Conservation (phyloP, 805 yeast species). For the Yamadazyma sp. region DNA sequence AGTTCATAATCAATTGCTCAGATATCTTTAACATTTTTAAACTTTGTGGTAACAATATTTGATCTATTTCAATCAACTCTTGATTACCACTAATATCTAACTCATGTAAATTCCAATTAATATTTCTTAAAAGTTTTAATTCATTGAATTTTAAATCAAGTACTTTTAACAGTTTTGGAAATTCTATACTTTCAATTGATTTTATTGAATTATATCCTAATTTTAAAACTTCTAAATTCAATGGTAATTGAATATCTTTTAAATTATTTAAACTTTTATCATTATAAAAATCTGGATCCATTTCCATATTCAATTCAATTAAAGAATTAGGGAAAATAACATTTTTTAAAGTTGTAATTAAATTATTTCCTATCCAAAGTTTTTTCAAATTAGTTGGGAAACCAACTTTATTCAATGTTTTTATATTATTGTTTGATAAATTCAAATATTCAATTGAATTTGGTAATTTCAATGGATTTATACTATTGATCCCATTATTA, state of each 20-base stretch:
- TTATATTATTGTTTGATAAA: conserved; percentile 39
- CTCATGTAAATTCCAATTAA: conserved; percentile 29
- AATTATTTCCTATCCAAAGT: conserved; percentile 39
- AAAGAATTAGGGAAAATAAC: conserved; percentile 37
- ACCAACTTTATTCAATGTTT: conserved; percentile 41
- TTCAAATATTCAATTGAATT: conserved; percentile 36
- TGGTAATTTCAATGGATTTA: conserved; percentile 43
- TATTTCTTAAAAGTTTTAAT: conserved; percentile 31
- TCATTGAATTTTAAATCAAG: conserved; percentile 40
- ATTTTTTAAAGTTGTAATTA: conserved; percentile 43
- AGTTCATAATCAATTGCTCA: conserved; percentile 28
- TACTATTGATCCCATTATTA: conserved; percentile 42
- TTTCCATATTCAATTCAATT: conserved; percentile 39
- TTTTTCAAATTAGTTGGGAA: conserved; percentile 35
- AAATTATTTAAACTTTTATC: conserved; percentile 41
- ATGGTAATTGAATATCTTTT: conserved; percentile 40
- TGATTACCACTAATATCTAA: conserved; percentile 42
- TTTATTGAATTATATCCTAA: conserved; percentile 40
- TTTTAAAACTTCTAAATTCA: conserved; percentile 30
- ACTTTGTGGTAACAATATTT: conserved; percentile 34
- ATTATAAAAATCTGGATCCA: conserved; percentile 42
- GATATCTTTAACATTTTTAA: conserved; percentile 36
- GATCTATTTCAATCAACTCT: conserved; percentile 36
- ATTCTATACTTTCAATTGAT: conserved; percentile 36
- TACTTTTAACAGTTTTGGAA: conserved; percentile 29